Base-by-base conservation (phyloP, 2,329 filamentous ascomycete species). In the Calonectria fujianensis region DNA sequence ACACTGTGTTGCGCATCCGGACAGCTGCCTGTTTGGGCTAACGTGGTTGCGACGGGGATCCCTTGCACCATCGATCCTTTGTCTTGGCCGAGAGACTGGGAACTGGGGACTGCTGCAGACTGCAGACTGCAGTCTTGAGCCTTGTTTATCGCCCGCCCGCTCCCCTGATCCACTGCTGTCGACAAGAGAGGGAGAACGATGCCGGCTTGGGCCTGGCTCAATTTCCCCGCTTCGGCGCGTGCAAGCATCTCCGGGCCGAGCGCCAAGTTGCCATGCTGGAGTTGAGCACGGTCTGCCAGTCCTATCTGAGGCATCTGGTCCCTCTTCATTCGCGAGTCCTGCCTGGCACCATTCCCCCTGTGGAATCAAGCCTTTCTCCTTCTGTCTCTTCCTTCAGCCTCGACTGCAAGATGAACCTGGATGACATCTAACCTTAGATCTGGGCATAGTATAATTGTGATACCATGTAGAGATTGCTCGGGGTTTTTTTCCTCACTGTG, bases 341-440 rank as follows among this genome's bases (percentile, higher is more conserved):
- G 71, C 70, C 66, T 65, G 72, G 74, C 80, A 76, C 80, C 80
- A 79, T 81, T 73, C 80, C 80, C 73, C 70, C 74, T 80, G 75
- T 59, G 78, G 80, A 79, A 81, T 74, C 75, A 80, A 80, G 75
- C 80, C 75, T 75, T 79, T 74, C 75, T 80, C 50, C 74, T 76
- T 80, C 80, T 69, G 78, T 80, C 74, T 77, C 71, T 69, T 77
- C 68, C 73, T 77, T 76, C 76, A 81, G 80, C 80, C 79, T 78
- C 78, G 80, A 80, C 80, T 80, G 78, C 78, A 78, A 77, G 76
- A 78, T 78, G 76, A 68, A 75, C 77, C 74, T 78, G 74, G 71
- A 75, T 69, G 61, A 72, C 63, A 75, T 79, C 74, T 76, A 75
- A 75, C 75, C 75, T 70, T 63, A 80, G 75, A 80, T 79, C 69